Conservation (phyloP, 1,284 basidiomycete species). For the Cerrena zonata region DNA sequence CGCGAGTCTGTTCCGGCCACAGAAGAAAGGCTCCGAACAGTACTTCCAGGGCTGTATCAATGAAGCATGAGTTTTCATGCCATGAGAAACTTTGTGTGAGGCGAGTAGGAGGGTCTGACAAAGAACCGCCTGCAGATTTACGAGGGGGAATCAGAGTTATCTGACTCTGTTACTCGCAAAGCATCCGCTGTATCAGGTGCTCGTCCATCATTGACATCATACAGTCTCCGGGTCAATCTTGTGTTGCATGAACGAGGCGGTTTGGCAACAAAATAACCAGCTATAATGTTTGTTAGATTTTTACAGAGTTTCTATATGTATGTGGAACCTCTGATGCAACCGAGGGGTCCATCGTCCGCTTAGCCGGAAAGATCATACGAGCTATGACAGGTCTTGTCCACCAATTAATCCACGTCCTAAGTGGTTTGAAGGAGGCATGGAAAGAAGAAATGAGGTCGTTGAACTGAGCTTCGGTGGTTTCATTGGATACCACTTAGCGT, state of each 20-base stretch:
- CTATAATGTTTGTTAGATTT: no score
- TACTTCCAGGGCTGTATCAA: neutral
- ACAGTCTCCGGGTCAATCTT: neutral
- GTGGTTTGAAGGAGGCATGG: neutral
- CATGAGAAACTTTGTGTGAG: neutral
- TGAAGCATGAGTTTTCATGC: conserved; percentile 2
- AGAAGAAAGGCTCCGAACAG: neutral
- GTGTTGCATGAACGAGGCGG: neutral
- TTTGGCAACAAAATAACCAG: neutral
- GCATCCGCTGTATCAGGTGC: neutral
- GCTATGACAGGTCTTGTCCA: conserved; percentile 16
- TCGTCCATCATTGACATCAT: neutral
- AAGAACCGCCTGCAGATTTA: neutral
- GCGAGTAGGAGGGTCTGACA: neutral
- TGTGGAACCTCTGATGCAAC: conserved; percentile 19
- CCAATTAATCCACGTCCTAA: conserved; percentile 18
- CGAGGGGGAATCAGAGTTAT: neutral
- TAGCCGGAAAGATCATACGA: conserved; percentile 23
- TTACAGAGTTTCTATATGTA: no score
- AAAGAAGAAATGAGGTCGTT: neutral
- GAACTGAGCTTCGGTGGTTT: neutral
- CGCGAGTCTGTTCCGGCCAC: neutral
- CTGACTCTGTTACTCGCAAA: neutral
- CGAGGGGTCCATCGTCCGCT: conserved; percentile 14
- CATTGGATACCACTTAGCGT: neutral